Percentiles rank a stretch among this genome's conserved stretches.
Conservation (phyloP, 2,329 filamentous ascomycete genomes). For the Malbranchea cinnamomea region DNA sequence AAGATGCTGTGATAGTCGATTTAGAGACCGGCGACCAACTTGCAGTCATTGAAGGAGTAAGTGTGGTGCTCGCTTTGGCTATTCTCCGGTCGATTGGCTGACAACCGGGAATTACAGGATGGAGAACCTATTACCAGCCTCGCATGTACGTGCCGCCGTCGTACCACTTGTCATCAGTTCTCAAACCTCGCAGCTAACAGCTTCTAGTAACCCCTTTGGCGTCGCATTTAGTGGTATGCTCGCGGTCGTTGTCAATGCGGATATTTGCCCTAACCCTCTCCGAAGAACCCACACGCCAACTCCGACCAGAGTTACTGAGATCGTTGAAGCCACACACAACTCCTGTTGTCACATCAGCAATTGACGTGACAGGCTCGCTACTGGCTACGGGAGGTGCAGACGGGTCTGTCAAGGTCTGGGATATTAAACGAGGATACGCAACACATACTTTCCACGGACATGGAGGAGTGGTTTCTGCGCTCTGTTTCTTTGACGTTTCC, state of each 20-base stretch:
- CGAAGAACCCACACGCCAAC: conserved; percentile 37
- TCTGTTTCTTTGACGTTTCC: conserved; percentile 76
- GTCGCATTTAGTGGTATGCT: conserved; percentile 80
- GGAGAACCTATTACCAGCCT: conserved; percentile 38
- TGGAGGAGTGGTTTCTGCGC: conserved; percentile 75
- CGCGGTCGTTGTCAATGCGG: conserved; percentile 88
- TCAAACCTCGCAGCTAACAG: conserved; percentile 6
- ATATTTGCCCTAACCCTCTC: conserved; percentile 61
- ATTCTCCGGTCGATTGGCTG: conserved; percentile 10
- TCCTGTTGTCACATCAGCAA: conserved; percentile 71
- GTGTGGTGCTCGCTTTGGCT: conserved; percentile 19
- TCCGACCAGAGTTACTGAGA: conserved; percentile 55
- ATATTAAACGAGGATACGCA: conserved; percentile 74
- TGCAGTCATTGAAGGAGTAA: conserved; percentile 72
- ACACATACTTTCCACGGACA: conserved; percentile 94
- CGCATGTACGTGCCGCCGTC: conserved; percentile 21
- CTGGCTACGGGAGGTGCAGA: conserved; percentile 88
- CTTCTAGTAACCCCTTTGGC: conserved; percentile 65
- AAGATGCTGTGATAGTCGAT: conserved; percentile 80
- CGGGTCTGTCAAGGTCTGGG: conserved; percentile 91
- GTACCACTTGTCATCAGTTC: conserved; percentile 2
- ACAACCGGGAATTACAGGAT: conserved; percentile 38
- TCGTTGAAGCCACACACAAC: conserved; percentile 82
- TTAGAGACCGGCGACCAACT: conserved; percentile 69
- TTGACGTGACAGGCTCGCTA: conserved; percentile 76